Conservation (phyloP, 495 filamentous ascomycete species). For the Halenospora varia region DNA sequence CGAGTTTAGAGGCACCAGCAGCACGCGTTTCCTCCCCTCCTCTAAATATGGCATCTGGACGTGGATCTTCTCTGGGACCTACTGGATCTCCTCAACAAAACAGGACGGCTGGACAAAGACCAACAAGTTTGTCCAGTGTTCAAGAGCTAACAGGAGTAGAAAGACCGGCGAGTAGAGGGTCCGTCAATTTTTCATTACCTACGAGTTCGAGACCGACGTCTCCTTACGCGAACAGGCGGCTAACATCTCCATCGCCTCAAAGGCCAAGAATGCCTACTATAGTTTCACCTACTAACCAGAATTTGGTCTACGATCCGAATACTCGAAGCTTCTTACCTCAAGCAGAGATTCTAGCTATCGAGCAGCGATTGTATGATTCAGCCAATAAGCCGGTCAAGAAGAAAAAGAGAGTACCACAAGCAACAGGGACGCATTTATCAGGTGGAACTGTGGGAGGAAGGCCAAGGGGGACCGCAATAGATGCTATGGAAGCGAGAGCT, state of each 20-base stretch:
- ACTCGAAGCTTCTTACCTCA: conserved; percentile 49
- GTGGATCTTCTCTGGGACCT: conserved; percentile 41
- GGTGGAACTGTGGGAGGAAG: conserved; percentile 31
- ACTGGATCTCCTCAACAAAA: conserved; percentile 4
- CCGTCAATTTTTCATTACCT: conserved; percentile 86
- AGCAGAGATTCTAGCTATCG: conserved; percentile 30
- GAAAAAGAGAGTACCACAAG: conserved; percentile 44
- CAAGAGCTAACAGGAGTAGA: conserved; percentile 32
- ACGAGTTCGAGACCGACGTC: conserved; percentile 43
- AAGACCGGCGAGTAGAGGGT: conserved; percentile 58
- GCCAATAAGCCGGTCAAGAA: conserved; percentile 47
- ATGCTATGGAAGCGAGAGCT: conserved; percentile 20
- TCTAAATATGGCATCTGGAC: conserved; percentile 32
- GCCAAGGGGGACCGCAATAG: conserved; percentile 30
- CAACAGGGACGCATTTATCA: conserved; percentile 42
- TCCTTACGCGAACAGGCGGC: conserved; percentile 16
- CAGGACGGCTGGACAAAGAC: conserved; percentile 16
- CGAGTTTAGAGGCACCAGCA: conserved; percentile 49
- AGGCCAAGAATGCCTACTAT: conserved; percentile 18
- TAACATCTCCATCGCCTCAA: conserved; percentile 25
- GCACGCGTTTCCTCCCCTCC: conserved; percentile 46
- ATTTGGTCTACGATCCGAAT: conserved; percentile 54
- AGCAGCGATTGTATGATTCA: conserved; percentile 39
- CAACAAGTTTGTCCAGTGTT: conserved; percentile 20
- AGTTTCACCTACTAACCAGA: conserved; percentile 23